phyloP scores from a whole-genome alignment of 2,329 filamentous ascomycete genomes.

The Colletotrichum magnum region DNA sequence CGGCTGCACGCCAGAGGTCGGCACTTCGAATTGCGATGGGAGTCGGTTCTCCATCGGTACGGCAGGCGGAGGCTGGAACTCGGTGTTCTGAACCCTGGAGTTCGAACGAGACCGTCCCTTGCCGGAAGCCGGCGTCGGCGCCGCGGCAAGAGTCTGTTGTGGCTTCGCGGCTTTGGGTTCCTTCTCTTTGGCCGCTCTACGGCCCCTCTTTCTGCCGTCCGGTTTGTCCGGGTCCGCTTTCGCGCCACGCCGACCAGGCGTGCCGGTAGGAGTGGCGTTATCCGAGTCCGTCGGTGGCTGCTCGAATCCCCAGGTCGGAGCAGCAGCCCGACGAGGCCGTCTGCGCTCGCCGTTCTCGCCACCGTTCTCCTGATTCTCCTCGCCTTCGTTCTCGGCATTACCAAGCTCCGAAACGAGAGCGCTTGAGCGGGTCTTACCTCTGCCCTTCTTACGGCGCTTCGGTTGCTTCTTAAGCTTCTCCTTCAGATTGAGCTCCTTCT shows the following conservation, averaged over 20 bases:
- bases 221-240: conserved; percentile 61
- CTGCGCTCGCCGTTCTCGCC: conserved; percentile 74
- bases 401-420: conserved; percentile 77
- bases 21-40: conserved; percentile 60
- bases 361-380: conserved; percentile 68
- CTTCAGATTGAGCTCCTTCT: conserved; percentile 81
- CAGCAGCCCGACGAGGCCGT: conserved; percentile 74
- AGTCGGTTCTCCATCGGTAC: conserved; percentile 57
- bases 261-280: conserved; percentile 68
- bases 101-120: conserved; percentile 69
- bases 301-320: conserved; percentile 80
- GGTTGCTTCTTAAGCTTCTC: conserved; percentile 79
- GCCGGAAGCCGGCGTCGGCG: conserved; percentile 54
- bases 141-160: conserved; percentile 58
- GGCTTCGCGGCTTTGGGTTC: conserved; percentile 57
- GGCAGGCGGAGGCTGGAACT: conserved; percentile 55
- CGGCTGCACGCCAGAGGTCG: conserved; percentile 57
- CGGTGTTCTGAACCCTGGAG: conserved; percentile 63
- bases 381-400: conserved; percentile 69
- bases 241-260: conserved; percentile 67
- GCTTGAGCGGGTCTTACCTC: conserved; percentile 72
- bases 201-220: conserved; percentile 57
- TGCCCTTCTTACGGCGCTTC: conserved; percentile 63
- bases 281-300: conserved; percentile 73
- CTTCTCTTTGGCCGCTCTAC: conserved; percentile 57